Evolutionary conservation across 2,329 filamentous ascomycete genomes (phyloP).

Genomic region (Dothideomycetidae sp.): DNA sequence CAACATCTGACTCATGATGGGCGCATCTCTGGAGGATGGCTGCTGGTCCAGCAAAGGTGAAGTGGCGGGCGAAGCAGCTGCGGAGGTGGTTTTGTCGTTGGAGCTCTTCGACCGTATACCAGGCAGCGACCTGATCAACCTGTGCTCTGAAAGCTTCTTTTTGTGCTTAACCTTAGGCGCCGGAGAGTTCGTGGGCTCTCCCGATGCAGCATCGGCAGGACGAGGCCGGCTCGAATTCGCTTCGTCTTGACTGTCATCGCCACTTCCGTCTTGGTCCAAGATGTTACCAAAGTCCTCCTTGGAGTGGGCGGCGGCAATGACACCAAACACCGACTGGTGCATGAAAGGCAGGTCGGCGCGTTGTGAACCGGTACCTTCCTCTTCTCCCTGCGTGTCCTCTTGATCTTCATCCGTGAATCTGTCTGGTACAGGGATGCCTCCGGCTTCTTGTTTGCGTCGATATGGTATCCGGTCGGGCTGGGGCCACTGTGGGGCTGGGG

Average conservation of each 20-base stretch:
- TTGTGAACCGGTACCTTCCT: conserved; percentile 45
- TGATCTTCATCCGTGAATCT: conserved; percentile 19
- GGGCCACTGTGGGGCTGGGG: no score
- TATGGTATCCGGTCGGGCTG: no score
- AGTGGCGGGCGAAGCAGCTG: conserved; percentile 13
- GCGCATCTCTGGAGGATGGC: conserved; percentile 40
- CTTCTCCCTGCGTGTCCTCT: conserved; percentile 25
- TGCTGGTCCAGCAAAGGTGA: conserved; percentile 12
- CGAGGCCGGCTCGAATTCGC: conserved; percentile 5
- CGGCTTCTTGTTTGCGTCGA: conserved; percentile 3
- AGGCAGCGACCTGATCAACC: conserved; percentile 50
- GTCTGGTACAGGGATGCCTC: conserved; percentile 14
- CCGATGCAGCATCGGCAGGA: conserved; percentile 11
- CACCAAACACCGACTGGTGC: conserved; percentile 87
- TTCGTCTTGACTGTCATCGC: conserved; percentile 10
- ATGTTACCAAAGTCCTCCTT: conserved; percentile 59
- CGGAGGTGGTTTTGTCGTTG: conserved; percentile 20
- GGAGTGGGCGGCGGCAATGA: conserved; percentile 79
- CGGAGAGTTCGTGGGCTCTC: conserved; percentile 16
- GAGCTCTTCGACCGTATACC: conserved; percentile 33
- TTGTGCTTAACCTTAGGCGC: conserved; percentile 30
- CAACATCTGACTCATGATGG: conserved; percentile 60
- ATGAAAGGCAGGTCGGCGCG: conserved; percentile 46
- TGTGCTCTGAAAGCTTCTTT: conserved; percentile 49
- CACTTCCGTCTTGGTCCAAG: conserved; percentile 9